Evolutionary conservation across 2,329 filamentous ascomycete species (phyloP), one percentile per base, ranked within the genome.

Genomic region (Sarocladiaceae sp.): DNA sequence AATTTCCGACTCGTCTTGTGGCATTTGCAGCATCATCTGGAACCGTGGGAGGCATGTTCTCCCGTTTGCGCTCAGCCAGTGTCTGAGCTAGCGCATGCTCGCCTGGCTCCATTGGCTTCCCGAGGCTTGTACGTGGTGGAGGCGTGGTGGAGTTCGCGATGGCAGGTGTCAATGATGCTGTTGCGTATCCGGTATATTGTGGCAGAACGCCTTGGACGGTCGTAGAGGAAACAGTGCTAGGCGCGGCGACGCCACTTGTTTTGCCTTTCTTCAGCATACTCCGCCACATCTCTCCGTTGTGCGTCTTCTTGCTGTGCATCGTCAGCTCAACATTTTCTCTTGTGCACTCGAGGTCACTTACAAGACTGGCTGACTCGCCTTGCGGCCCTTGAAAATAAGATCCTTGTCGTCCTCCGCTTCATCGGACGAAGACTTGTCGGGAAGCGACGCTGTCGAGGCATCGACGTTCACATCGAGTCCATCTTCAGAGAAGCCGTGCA

Each of bases 131-230:
- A 40, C 62, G 64, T 42, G 59, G 51, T 33, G 65, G 60, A 19
- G 53, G 52, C 19, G 61, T 58, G 16, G 61, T 53, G 4, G 40
- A 32, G 48, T 69, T 69, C 27, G 63, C 65, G 39, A 70, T 65
- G 18, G 67, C 56, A 13, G 72, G 71, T 9, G 65, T 60, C 16
- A 74, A 60, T 37, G 70, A 75, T 18, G 73, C 72, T 9, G 73
- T 70, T 18, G 74, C 74, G 52, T 76, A 63, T 15, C 74, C 73
- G 9, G 64, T 57, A 45, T 74, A 77, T 24, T 75, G 71, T 13
- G 74, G 75, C 35, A 79, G 58, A 33, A 72, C 67, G n/a, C 73
- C 75, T 21, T 70, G 73, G 6, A 70, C 74, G 11, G 73, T 78
- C 34, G 69, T 72, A 3, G 74, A 71, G 3, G 73, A 74, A 39